These are phyloP conservation scores for Chlorella sp. DNA, from an alignment of 139 green algal species.

Conservation along the genomic window DNA sequence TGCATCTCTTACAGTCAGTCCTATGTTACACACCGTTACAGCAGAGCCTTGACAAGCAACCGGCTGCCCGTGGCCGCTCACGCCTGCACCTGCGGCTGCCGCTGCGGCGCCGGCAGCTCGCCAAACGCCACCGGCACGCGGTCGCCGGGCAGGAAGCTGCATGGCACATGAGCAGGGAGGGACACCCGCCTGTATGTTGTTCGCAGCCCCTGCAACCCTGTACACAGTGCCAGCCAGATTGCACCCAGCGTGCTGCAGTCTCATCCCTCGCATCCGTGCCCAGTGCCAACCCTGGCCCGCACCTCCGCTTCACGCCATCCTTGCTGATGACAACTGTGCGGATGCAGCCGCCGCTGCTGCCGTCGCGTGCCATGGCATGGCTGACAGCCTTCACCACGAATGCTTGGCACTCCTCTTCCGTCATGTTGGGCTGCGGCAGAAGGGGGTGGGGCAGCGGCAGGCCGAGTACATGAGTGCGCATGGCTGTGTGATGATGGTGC, in stretches of 20 bases:
- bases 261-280: too few species aligned
- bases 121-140: background rate
- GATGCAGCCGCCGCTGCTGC: slow-evolving; percentile 85
- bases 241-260: too few species aligned
- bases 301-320: slow-evolving; percentile 60
- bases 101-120: slow-evolving; percentile 10
- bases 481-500: background rate
- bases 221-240: too few species aligned
- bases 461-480: background rate
- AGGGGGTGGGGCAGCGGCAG: too few species aligned
- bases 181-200: too few species aligned
- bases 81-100: background rate
- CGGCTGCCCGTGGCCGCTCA: too few species aligned
- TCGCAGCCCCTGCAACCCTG: too few species aligned
- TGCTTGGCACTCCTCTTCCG: slow-evolving; percentile 70
- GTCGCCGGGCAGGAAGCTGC: slow-evolving; percentile 14
- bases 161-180: slow-evolving; percentile 53
- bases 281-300: too few species aligned
- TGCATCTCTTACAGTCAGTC: too few species aligned
- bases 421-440: slow-evolving; percentile 71
- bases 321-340: slow-evolving; percentile 80
- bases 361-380: slow-evolving; percentile 89
- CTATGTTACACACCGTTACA: too few species aligned
- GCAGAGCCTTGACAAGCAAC: too few species aligned
- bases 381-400: slow-evolving; percentile 84